These are phyloP conservation scores for Lactarius akahatsu DNA, from an alignment of 768 basidiomycete genomes.

Conservation along the genomic window DNA sequence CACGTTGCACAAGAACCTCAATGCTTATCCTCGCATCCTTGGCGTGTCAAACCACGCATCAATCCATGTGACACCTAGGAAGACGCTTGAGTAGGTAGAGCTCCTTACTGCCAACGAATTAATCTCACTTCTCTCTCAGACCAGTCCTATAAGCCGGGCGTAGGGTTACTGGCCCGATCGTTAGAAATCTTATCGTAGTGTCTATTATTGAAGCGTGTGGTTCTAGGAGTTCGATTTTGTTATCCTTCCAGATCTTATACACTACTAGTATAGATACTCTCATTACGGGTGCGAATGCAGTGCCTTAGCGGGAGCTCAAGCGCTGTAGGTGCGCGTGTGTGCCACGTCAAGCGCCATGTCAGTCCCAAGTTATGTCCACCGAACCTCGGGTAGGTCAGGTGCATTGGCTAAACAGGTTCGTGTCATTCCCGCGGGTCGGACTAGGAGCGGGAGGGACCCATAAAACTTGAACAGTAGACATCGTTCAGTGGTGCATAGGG, in stretches of 20 bases:
- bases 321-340: not conserved
- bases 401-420: not conserved
- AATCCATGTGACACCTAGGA: constrained; percentile 63
- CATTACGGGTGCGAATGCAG: not conserved
- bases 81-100: constrained; percentile 48
- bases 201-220: not conserved
- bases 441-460: too few relatives aligned
- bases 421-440: not conserved
- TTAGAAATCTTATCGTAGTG: not conserved
- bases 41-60: constrained; percentile 81
- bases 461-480: too few relatives aligned
- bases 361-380: not conserved
- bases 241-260: constrained; percentile 1
- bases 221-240: not conserved
- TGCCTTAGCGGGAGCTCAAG: not conserved
- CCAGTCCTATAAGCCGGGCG: constrained; percentile 8
- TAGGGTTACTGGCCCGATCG: not conserved
- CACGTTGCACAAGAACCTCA: constrained; percentile 97
- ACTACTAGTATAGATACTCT: not conserved
- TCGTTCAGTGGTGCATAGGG: too few relatives aligned
- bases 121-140: constrained; percentile 9
- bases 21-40: constrained; percentile 88
- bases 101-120: too few relatives aligned
- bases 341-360: not conserved
- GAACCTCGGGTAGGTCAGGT: not conserved